Evolutionary conservation across 148 eudicot genomes (phyloP).

Genomic region (Vaccinium myrtillus): DNA sequence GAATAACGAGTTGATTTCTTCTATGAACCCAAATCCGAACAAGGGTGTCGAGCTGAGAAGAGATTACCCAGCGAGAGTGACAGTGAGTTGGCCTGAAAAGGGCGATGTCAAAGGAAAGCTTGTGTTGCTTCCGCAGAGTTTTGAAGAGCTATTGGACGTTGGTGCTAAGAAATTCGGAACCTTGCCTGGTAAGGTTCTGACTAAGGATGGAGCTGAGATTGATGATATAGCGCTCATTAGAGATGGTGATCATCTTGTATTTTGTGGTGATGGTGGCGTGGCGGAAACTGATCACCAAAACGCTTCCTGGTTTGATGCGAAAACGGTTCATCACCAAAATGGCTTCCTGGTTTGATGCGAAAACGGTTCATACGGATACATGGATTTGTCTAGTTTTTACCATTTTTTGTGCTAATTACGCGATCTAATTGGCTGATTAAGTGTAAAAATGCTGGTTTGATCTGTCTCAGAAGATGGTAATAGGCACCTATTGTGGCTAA

Average conservation of each 20-base stretch:
- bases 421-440: background rate
- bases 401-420: background rate
- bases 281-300: conserved; percentile 13
- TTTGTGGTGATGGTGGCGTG: conserved; percentile 27
- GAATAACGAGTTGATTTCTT: conserved; percentile 27
- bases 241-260: conserved; percentile 75
- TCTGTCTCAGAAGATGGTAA: background rate
- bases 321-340: background rate
- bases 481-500: background rate
- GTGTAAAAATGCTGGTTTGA: background rate
- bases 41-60: background rate
- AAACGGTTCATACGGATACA: background rate
- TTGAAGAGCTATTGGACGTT: conserved; percentile 47
- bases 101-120: conserved; percentile 47
- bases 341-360: background rate
- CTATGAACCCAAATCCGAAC: conserved; percentile 5
- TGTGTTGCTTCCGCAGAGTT: conserved; percentile 52
- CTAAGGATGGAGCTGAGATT: conserved; percentile 58
- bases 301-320: background rate
- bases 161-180: conserved; percentile 51
- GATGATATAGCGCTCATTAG: conserved; percentile 62
- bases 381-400: background rate
- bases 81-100: conserved; percentile 45
- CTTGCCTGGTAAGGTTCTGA: conserved; percentile 39
- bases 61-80: conserved; percentile 37